Evolutionary conservation across 116 monocot genomes (phyloP), one percentile per base, ranked within the genome.

Genomic region (Trichopus zeylanicus): DNA sequence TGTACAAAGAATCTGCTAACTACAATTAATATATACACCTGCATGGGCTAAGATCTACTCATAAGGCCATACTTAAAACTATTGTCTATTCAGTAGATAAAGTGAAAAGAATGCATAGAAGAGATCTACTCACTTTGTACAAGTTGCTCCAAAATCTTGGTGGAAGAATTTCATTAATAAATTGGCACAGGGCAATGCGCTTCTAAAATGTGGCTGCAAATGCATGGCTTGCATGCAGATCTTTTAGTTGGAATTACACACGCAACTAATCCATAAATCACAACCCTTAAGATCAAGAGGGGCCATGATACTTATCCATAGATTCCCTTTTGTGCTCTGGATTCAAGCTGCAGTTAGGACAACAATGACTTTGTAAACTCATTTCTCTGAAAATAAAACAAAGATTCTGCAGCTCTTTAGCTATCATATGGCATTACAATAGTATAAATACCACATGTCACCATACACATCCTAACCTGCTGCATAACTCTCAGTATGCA

Each of bases 271-370:
- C 34, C 2, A 20, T 2, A 18, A 22, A 16, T 1, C 29, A 4
- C 22, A 22, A 26, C 8, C 6, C 4, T 59, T 64, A 65, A 48
- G 78, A 75, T 51, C 46, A 53, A 24, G 85, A 72, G 30, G 91
- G 75, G 15, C 97, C 97, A 33, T 70, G 75, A 67, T 98, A 98
- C 55, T 98, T 98, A 56, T 85, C 77, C 72, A 78, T 75, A 5
- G 97, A 98, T 71, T 98, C 97, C 68, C 68, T 88, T 60, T 84
- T 85, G 70, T 78, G 97, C 46, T 87, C 91, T 34, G 91, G 88
- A 82, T 98, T 88, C 7, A 98, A 66, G 77, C 97, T 98, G 87
- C 73, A 74, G 46, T 34, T 23, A 21, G 11, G 29, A 51, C 53
- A 60, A 32, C 18, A 31, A 12, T 7, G 25, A 60, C 56, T 31